A percentile compares a stretch with the other conserved stretches of the same genome.
phyloP scores from a whole-genome alignment of 805 yeast species.

The Nakazawaea laoshanensis region DNA sequence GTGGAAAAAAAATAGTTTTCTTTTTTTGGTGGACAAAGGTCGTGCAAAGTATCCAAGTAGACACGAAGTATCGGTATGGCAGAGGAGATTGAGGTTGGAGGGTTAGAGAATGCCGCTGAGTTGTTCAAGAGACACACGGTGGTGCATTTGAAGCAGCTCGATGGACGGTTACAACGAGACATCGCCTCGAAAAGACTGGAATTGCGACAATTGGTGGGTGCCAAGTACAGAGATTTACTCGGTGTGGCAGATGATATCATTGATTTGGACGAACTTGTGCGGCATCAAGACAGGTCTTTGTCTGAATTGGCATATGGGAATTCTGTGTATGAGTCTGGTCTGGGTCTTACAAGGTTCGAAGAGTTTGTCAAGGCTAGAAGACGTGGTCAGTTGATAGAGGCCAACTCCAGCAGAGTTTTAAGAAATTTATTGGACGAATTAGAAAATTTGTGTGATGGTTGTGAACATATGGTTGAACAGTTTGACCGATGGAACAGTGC shows the following conservation, averaged over 20 bases:
- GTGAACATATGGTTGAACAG: constrained; percentile 9
- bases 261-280: constrained; percentile 21
- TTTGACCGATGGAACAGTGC: constrained; percentile 14
- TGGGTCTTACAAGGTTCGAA: no score
- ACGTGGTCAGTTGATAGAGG: constrained; percentile 10
- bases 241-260: constrained; percentile 28
- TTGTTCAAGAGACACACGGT: constrained; percentile 20
- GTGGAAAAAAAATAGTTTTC: no score
- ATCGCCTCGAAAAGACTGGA: constrained; percentile 16
- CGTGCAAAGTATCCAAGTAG: no score
- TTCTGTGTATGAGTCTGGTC: constrained; percentile 19
- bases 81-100: constrained; percentile 1
- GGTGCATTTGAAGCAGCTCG: constrained; percentile 18
- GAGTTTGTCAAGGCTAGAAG: constrained; percentile 13
- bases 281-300: constrained; percentile 17
- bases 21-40: no score
- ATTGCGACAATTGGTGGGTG: constrained; percentile 23
- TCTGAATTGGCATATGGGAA: constrained; percentile 20
- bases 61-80: no score
- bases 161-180: constrained; percentile 15
- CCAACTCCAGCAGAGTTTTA: constrained; percentile 15
- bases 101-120: constrained; percentile 13
- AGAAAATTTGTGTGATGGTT: constrained; percentile 6
- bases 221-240: constrained; percentile 25
- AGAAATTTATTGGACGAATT: constrained; percentile 20